Evolutionary conservation across 2,329 filamentous ascomycete genomes (phyloP).

Genomic region (Tolypocladium pustulatum): DNA sequence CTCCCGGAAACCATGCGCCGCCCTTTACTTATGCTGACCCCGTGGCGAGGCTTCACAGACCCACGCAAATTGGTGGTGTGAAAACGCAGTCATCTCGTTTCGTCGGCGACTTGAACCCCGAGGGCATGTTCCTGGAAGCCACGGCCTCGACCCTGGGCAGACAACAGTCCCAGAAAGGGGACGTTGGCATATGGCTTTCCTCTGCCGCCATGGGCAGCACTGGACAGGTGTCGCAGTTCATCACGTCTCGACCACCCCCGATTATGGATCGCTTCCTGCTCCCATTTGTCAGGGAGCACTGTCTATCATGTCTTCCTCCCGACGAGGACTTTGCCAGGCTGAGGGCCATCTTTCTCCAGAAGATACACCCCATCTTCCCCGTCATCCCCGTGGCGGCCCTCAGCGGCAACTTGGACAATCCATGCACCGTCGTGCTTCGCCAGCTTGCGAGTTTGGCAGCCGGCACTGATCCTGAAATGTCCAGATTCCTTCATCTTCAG

Average conservation of each 20-base stretch:
- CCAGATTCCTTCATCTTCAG: slow-evolving; percentile 31
- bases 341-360: slow-evolving; percentile 35
- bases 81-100: slow-evolving; percentile 31
- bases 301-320: slow-evolving; percentile 36
- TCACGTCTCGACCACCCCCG: slow-evolving; percentile 24
- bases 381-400: slow-evolving; percentile 31
- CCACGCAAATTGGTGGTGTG: not conserved
- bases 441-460: slow-evolving; percentile 47
- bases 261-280: slow-evolving; percentile 29
- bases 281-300: slow-evolving; percentile 33
- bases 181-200: slow-evolving; percentile 45
- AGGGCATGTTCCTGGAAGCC: slow-evolving; percentile 48
- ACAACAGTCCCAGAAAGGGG: slow-evolving; percentile 34
- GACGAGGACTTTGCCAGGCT: slow-evolving; percentile 34
- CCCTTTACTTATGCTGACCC: not conserved
- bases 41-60: not conserved
- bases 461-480: slow-evolving; percentile 35
- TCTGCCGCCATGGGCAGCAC: slow-evolving; percentile 14
- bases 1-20: not conserved
- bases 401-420: slow-evolving; percentile 15
- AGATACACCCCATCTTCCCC: slow-evolving; percentile 45
- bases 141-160: slow-evolving; percentile 24
- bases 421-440: slow-evolving; percentile 32
- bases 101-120: slow-evolving; percentile 49
- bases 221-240: slow-evolving; percentile 23